Conservation (phyloP, 2,329 filamentous ascomycete genomes). For the Sarocladium strictum region DNA sequence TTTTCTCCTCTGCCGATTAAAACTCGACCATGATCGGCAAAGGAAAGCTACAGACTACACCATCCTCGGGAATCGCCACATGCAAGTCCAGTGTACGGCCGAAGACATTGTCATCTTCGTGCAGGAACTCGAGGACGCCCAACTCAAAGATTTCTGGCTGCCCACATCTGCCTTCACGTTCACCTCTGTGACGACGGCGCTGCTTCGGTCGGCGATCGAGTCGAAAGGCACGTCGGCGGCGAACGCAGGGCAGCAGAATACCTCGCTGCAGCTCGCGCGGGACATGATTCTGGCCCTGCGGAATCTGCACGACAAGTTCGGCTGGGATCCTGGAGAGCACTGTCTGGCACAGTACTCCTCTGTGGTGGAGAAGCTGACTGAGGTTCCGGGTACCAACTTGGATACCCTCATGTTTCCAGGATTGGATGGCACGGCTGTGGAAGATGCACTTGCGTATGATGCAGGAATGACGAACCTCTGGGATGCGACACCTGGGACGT, state of each 20-base stretch:
- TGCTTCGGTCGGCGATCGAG: slow-evolving; percentile 33
- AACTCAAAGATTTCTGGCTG: slow-evolving; percentile 37
- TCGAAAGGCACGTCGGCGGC: slow-evolving; percentile 21
- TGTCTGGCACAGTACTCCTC: slow-evolving; percentile 33
- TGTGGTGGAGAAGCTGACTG: slow-evolving; percentile 26
- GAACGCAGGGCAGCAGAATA: slow-evolving; percentile 20
- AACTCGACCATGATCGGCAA: slow-evolving; percentile 23
- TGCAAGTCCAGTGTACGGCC: slow-evolving; percentile 20
- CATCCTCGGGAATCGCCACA: slow-evolving; percentile 16
- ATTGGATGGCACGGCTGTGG: not conserved
- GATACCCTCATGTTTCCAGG: not conserved
- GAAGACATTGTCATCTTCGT: slow-evolving; percentile 36
- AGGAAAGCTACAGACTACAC: slow-evolving; percentile 6
- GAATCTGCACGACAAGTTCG: slow-evolving; percentile 22
- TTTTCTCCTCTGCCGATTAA: slow-evolving; percentile 33
- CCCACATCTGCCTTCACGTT: slow-evolving; percentile 33
- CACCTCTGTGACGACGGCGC: slow-evolving; percentile 35
- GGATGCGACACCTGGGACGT: not conserved
- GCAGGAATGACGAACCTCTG: not conserved
- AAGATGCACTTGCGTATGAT: slow-evolving; percentile 5
- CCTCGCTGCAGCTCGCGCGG: slow-evolving; percentile 26
- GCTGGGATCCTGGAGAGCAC: slow-evolving; percentile 38
- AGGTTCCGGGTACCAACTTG: not conserved
- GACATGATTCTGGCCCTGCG: slow-evolving; percentile 28
- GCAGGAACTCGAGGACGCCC: slow-evolving; percentile 29